Evolutionary conservation across 2,329 filamentous ascomycete genomes (phyloP).

Genomic region (Samsoniella hepiali): DNA sequence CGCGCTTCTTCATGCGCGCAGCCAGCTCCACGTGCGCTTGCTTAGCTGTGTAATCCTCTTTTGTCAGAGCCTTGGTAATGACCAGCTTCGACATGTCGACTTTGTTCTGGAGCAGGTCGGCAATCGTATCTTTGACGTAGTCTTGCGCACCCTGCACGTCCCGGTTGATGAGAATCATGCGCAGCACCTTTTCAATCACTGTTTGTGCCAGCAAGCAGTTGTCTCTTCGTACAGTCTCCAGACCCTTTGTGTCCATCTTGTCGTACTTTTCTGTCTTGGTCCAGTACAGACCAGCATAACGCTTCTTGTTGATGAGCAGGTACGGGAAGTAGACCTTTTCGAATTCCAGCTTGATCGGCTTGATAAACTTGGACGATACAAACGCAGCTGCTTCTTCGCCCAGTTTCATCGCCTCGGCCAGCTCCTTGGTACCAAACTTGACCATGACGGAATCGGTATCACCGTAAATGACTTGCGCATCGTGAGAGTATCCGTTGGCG

Average conservation of each 20-base stretch:
- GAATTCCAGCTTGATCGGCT: constrained; percentile 98
- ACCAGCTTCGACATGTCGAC: constrained; percentile 99
- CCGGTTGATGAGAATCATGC: constrained; percentile 92
- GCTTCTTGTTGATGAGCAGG: constrained; percentile 98
- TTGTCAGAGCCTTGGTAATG: constrained; percentile 95
- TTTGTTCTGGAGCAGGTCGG: constrained; percentile 93
- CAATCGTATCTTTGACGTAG: constrained; percentile 96
- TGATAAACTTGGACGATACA: constrained; percentile 89
- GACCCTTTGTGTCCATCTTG: constrained; percentile 99
- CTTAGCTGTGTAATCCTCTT: constrained; percentile 83
- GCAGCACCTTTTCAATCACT: constrained; percentile 92
- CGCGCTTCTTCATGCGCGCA: constrained; percentile 94
- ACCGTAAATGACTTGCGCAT: constrained; percentile 96
- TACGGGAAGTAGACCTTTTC: constrained; percentile 99
- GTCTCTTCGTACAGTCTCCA: constrained; percentile 94
- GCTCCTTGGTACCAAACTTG: constrained; percentile 87
- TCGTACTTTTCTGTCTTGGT: constrained; percentile 92
- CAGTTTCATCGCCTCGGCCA: constrained; percentile 87
- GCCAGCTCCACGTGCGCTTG: constrained; percentile 96
- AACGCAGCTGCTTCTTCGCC: constrained; percentile 88
- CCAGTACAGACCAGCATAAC: constrained; percentile 97
- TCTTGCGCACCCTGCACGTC: constrained; percentile 89
- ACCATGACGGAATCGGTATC: constrained; percentile 99
- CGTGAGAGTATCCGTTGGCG: constrained; percentile 88
- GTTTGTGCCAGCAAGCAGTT: constrained; percentile 95